Base-by-base conservation (phyloP, 176 grass and related monocot species). In the Dendrocalamus sinicus region DNA sequence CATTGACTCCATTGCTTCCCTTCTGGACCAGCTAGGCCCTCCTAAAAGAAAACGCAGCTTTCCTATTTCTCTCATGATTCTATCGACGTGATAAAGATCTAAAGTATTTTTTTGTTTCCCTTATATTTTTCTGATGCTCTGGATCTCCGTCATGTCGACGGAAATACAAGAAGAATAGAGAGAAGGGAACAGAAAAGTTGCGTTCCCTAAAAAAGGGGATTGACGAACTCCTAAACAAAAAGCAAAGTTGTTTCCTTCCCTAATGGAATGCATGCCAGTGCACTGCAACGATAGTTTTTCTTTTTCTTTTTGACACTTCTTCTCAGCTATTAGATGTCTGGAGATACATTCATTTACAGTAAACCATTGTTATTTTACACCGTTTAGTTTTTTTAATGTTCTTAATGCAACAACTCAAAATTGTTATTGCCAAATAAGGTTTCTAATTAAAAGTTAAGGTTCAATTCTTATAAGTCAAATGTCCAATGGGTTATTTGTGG, bases 201-300 rank as follows among this genome's bases (percentile, higher is more conserved):
- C 26, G 26, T 26, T 26, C 69, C 70, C 62, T 32, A 81, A 81
- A 89, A 83, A 45, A 81, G 82, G 70, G 44, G 44, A 57, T 79
- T 87, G 76, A 88, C 81, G 70, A 91, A 88, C 81, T 77, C 64
- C 76, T 61, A 70, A 80, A 76, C 76, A 88, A 81, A n/a, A 91
- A 91, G 85, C 81, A 88, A 85, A 76, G 89, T 20, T 75, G 63
- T 70, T 81, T 72, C 39, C 41, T 71, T 84, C 32, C 65, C 68
- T 75, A 71, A 77, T 85, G 53, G 67, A 84, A 75, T 84, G 12
- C 79, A 73, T 53, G 51, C 59, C 53, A 68, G 66, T 83, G 85
- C 61, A 45, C 83, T n/a, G 17, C 70, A 58, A 5, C 37, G 15
- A 67, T 75, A 0, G 39, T 68, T 74, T 59, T 37, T 48, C 58